A percentile compares a stretch with the other conserved stretches of the same genome.
Evolutionary conservation across 768 basidiomycete species (phyloP).

Genomic region (Lactarius hengduanensis): DNA sequence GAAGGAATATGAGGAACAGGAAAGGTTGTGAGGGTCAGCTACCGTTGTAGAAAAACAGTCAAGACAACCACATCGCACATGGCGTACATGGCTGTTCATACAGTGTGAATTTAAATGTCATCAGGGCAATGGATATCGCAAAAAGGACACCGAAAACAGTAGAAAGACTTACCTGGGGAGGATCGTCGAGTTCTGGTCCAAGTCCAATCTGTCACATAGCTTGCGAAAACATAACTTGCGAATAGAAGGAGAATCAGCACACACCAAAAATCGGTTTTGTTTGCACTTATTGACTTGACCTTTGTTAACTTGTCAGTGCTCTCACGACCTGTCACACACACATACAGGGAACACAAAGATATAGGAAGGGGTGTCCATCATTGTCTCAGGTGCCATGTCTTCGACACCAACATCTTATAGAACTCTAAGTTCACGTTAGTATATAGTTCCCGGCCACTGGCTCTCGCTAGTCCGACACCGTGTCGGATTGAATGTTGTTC

Average conservation of each 20-base stretch:
- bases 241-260: neutral
- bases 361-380: slow-evolving; percentile 70
- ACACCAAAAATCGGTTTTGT: slow-evolving; percentile 28
- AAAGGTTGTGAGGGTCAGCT: slow-evolving; percentile 53
- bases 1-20: slow-evolving; percentile 1
- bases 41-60: slow-evolving; percentile 79
- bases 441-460: neutral
- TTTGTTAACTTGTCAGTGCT: neutral
- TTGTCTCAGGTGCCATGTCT: slow-evolving; percentile 42
- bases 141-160: neutral
- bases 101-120: slow-evolving; percentile 74
- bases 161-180: slow-evolving; percentile 11
- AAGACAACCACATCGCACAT: slow-evolving; percentile 44
- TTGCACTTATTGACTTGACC: neutral
- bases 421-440: slow-evolving; percentile 18
- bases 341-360: slow-evolving; percentile 64
- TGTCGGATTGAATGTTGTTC: slow-evolving; percentile 68
- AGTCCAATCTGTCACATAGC: neutral
- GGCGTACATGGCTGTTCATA: slow-evolving; percentile 49
- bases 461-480: slow-evolving; percentile 55
- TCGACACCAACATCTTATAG: slow-evolving; percentile 36
- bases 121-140: slow-evolving; percentile 38
- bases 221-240: neutral
- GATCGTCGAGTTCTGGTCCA: neutral
- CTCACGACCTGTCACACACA: no score